These are phyloP conservation scores for Ophiosphaerella herpotricha DNA, from an alignment of 2,329 filamentous ascomycete species.

Conservation along the genomic window DNA sequence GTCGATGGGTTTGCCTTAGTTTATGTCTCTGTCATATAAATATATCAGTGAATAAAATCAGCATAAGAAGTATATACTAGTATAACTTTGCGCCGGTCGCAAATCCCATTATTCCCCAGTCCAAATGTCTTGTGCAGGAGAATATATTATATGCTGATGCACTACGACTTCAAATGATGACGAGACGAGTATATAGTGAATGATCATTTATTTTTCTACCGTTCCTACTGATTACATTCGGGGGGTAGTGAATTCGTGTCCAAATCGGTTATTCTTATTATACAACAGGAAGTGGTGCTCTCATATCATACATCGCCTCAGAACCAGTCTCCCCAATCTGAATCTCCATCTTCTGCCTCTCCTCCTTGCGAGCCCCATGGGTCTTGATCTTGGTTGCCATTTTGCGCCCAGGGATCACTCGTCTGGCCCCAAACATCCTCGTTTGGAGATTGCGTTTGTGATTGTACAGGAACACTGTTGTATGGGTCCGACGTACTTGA, in stretches of 20 bases:
- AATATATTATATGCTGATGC: no score
- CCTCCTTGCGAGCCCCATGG: constrained; percentile 36
- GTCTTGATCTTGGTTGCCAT: constrained; percentile 27
- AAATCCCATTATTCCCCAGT: no score
- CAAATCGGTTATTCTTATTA: neutral
- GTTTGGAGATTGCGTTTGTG: constrained; percentile 18
- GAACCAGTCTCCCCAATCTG: constrained; percentile 33
- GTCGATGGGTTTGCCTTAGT: no score
- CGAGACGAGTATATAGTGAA: no score
- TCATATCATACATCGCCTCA: constrained; percentile 1
- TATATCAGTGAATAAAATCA: no score
- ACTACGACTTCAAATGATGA: no score
- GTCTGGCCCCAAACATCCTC: constrained; percentile 37
- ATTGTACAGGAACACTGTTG: constrained; percentile 23
- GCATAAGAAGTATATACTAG: no score
- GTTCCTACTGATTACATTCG: neutral
- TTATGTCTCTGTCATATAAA: no score
- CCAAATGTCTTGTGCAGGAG: no score
- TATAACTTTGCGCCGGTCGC: no score
- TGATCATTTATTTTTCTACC: no score
- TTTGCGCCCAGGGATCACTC: constrained; percentile 31
- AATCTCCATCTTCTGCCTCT: constrained; percentile 25
- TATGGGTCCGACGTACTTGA: constrained; percentile 23
- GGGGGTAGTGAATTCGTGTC: neutral
- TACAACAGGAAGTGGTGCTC: neutral